Conservation (phyloP, 106 monocot genomes). For the Acorus gramineus region DNA sequence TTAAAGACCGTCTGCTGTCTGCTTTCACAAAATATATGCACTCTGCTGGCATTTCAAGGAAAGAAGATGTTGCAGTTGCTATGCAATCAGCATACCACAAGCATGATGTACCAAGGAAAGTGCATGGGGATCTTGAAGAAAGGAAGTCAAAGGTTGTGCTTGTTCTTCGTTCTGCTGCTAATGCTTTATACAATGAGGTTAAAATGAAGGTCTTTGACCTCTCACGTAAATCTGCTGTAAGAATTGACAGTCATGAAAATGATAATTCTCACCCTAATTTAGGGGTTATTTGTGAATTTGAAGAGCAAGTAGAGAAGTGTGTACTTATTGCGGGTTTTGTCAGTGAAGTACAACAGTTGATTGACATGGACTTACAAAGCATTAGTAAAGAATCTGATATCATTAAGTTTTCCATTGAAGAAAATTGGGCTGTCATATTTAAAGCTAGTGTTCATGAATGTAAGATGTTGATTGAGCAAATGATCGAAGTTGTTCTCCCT, state of each 20-base stretch:
- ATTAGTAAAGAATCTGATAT: constrained; percentile 11
- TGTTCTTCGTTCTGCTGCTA: constrained; percentile 32
- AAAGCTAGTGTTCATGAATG: constrained; percentile 33
- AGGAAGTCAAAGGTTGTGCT: constrained; percentile 28
- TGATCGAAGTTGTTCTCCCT: constrained; percentile 58
- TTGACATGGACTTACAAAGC: constrained; percentile 26
- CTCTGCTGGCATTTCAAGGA: constrained; percentile 32
- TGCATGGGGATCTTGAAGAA: constrained; percentile 28
- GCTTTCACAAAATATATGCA: constrained; percentile 63
- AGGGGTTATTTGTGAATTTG: constrained; percentile 29
- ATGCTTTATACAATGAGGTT: constrained; percentile 46
- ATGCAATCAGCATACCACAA: constrained; percentile 10
- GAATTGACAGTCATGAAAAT: constrained; percentile 19
- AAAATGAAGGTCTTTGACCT: constrained; percentile 36
- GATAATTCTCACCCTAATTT: constrained; percentile 22
- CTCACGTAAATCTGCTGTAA: constrained; percentile 19
- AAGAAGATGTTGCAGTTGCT: constrained; percentile 23
- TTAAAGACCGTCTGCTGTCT: constrained; percentile 57
- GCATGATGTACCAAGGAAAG: constrained; percentile 18
- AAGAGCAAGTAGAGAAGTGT: constrained; percentile 89
- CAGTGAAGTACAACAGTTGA: constrained; percentile 43
- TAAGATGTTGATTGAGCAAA: constrained; percentile 52
- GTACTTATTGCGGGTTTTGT: constrained; percentile 46
- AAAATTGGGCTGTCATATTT: constrained; percentile 61
- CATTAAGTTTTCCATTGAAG: constrained; percentile 13